These are phyloP conservation scores for Pseudogymnoascus sp. DNA, from an alignment of 2,329 filamentous ascomycete genomes.

Conservation along the genomic window DNA sequence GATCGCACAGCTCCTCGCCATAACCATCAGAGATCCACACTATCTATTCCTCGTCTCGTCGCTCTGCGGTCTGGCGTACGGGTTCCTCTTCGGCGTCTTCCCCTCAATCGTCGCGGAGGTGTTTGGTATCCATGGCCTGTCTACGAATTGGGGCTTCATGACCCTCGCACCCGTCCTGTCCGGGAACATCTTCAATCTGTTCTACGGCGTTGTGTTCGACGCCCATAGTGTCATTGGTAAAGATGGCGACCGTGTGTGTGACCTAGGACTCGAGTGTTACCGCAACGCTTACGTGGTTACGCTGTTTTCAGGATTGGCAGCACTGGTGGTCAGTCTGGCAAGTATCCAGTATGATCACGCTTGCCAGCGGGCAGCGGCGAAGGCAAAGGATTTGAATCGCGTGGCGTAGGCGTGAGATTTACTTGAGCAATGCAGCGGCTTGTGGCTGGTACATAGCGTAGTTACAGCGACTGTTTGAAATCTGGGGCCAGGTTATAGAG, in stretches of 20 bases:
- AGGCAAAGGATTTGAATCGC: not conserved
- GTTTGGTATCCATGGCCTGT: constrained; percentile 83
- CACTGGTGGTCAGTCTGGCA: constrained; percentile 62
- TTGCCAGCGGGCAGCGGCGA: not conserved
- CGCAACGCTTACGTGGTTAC: constrained; percentile 73
- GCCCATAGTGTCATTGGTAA: constrained; percentile 62
- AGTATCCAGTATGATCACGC: constrained; percentile 41
- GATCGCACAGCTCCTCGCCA: constrained; percentile 68
- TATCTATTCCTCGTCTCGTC: constrained; percentile 71
- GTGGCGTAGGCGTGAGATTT: not conserved
- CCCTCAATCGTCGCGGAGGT: constrained; percentile 83
- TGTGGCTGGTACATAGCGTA: not conserved
- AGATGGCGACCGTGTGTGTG: constrained; percentile 66
- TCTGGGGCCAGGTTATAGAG: not conserved
- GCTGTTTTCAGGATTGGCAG: constrained; percentile 61
- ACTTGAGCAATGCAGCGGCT: not conserved
- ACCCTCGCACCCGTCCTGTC: constrained; percentile 80
- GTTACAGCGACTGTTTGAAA: not conserved
- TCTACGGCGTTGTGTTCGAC: constrained; percentile 83
- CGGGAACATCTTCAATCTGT: constrained; percentile 86
- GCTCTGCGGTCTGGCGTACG: constrained; percentile 82
- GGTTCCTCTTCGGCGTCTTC: constrained; percentile 88
- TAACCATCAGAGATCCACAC: constrained; percentile 69
- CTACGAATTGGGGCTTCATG: constrained; percentile 95
- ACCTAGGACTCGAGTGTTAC: constrained; percentile 75